Evolutionary conservation across 1,139 yeast species (phyloP), one percentile per base, ranked within the genome.

Genomic region (Meyerozyma sp.): DNA sequence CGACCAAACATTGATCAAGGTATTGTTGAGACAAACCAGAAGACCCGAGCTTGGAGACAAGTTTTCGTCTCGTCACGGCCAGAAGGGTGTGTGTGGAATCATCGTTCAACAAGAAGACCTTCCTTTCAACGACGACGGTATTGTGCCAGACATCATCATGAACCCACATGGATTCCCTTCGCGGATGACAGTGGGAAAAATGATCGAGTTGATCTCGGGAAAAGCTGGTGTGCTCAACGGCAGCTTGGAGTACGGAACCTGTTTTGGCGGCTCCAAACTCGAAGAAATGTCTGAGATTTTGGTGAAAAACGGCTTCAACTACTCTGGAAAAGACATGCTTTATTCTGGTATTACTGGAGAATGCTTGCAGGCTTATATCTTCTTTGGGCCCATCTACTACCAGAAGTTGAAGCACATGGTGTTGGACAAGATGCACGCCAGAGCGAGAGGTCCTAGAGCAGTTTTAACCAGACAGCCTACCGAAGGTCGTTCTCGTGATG

Each of bases 161-260:
- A 93, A 93, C 60, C 98, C 98, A 1, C 98, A 93, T 62, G 98
- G 97, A 70, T 93, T 93, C 82, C 98, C 98, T 51, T 91, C 98
- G 34, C 95, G 98, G 75, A 93, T 93, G 99, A 93, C 99, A 40
- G 98, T 93, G 23, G 99, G 98, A 48, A 93, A 93, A 64, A 93
- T 93, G 98, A 84, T 94, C 55, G 99, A 93, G 63, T 75, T 93
- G 51, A 86, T 93, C 25, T 86, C 96, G 28, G 98, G 98, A 55
- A 93, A 93, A 62, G 98, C 98, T 0, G 98, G 98, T 61, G 98
- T 93, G 32, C 68, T 93, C 52, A 87, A 88, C 54, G 99, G 99
- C 6, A 64, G 87, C 2, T 70, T 94, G 49, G 96, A 94, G 62
- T 93, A 93, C 56, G 99, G 98, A 58, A 93, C 98, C 1, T 94